A percentile compares a stretch with the other conserved stretches of the same genome.
Evolutionary conservation across 2,329 filamentous ascomycete genomes (phyloP).

Genomic region (Colletotrichum siamense): DNA sequence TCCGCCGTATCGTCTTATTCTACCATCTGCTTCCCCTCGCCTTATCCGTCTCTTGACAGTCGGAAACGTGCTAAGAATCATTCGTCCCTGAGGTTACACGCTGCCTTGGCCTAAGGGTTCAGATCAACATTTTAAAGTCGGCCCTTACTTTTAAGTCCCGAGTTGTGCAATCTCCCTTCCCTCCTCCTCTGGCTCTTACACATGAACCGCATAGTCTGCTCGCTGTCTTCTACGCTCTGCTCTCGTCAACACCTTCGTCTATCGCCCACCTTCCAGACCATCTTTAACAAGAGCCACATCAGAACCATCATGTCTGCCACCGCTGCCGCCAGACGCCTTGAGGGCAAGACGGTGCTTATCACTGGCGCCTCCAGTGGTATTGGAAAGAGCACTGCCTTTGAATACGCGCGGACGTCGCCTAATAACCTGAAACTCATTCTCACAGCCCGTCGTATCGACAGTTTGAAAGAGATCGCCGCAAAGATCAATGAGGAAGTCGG

Average conservation of each 20-base stretch:
- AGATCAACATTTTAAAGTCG: not conserved
- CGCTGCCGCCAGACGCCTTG: constrained; percentile 80
- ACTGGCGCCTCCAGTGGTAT: constrained; percentile 96
- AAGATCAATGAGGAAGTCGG: constrained; percentile 81
- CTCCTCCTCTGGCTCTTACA: not conserved
- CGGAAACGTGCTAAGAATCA: constrained; percentile 13
- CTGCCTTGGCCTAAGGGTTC: not conserved
- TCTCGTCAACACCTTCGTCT: not conserved
- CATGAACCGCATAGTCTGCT: not conserved
- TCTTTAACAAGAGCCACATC: not conserved
- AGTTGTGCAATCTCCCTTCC: not conserved
- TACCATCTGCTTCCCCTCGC: not conserved
- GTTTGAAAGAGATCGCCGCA: constrained; percentile 75
- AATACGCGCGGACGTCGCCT: constrained; percentile 88
- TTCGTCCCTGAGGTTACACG: not conserved
- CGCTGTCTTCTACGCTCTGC: not conserved
- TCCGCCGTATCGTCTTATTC: constrained; percentile 1
- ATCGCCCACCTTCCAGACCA: not conserved
- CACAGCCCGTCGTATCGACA: constrained; percentile 85
- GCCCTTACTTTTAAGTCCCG: not conserved
- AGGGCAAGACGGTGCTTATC: constrained; percentile 90
- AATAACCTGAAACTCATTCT: constrained; percentile 82
- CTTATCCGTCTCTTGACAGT: constrained; percentile 14
- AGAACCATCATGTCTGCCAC: constrained; percentile 56
- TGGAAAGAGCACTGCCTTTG: constrained; percentile 80